Evolutionary conservation across 495 filamentous ascomycete genomes (phyloP), one percentile per base, ranked within the genome.

Genomic region (Zalerion maritima): DNA sequence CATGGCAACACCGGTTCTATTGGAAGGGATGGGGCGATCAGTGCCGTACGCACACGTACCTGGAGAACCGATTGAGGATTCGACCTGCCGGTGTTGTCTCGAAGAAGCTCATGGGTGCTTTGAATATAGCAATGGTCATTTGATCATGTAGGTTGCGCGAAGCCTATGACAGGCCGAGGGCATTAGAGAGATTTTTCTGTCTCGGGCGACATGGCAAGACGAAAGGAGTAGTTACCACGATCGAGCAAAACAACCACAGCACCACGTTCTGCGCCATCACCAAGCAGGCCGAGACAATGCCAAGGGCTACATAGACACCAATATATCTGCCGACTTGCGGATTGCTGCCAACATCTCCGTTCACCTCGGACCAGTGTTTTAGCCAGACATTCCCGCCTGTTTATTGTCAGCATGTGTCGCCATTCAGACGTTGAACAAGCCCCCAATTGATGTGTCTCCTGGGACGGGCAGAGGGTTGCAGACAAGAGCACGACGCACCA

Each of bases 201-300:
- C n/a, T n/a, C n/a, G n/a, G n/a, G n/a, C n/a, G n/a, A n/a, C n/a
- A n/a, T n/a, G n/a, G n/a, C n/a, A n/a, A n/a, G n/a, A n/a, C n/a
- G n/a, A 30, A 9, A 4, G 16, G 31, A 25, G 9, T 37, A 32
- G 69, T 38, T 55, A 73, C 71, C 61, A 84, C 78, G 35, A 87
- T 83, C 1, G 81, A 83, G 54, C 81, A 87, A 54, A 84, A 84
- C 25, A 87, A 82, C 79, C 79, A 85, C 15, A 87, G 54, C 29
- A 87, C 78, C 28, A 87, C 54, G 22, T 78, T 83, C 48, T 87
- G 81, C 14, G 82, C 39, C 29, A 86, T 75, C 14, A 81, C 78
- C 33, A 87, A 57, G 16, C 64, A 57, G 17, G 81, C 73, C 16
- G 73, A 68, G 7, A 80, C 81, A 25, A 86, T 41, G n/a, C 81